phyloP scores from a whole-genome alignment of 2,329 filamentous ascomycete species.

The Shiraia bambusicola region DNA sequence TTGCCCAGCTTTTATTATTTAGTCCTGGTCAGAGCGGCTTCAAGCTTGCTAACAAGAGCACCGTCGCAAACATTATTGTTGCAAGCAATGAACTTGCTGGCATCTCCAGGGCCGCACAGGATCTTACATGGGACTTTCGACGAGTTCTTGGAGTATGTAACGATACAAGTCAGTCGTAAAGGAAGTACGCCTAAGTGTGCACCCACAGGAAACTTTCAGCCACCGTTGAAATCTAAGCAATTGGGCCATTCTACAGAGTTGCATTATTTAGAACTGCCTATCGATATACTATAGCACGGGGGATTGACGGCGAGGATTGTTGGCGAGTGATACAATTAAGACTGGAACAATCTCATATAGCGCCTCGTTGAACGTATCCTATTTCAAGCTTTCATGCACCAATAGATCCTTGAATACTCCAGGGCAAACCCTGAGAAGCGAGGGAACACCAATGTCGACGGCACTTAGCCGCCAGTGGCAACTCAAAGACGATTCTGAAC shows the following conservation, averaged over 20 bases:
- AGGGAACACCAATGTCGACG: slow-evolving; percentile 11
- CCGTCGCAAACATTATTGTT: not conserved
- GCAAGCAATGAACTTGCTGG: slow-evolving; percentile 42
- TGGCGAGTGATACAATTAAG: slow-evolving; percentile 5
- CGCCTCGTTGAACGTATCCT: slow-evolving; percentile 7
- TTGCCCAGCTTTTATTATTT: slow-evolving; percentile 1
- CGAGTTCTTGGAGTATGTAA: slow-evolving; percentile 62
- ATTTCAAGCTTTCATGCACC: slow-evolving; percentile 8
- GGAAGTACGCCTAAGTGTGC: too few relatives aligned
- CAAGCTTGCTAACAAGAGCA: slow-evolving; percentile 1
- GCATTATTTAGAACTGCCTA: too few relatives aligned
- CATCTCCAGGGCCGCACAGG: slow-evolving; percentile 63
- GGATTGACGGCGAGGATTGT: too few relatives aligned
- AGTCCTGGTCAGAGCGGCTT: not conserved
- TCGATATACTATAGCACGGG: too few relatives aligned
- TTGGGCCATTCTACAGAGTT: too few relatives aligned
- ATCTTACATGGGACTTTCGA: slow-evolving; percentile 65
- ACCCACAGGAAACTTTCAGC: too few relatives aligned
- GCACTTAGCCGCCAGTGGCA: slow-evolving; percentile 8
- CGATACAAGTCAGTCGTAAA: slow-evolving; percentile 45
- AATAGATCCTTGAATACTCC: slow-evolving; percentile 6
- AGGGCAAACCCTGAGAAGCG: slow-evolving; percentile 9
- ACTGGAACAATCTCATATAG: slow-evolving; percentile 6
- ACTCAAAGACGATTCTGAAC: slow-evolving; percentile 5
- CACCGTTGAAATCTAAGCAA: too few relatives aligned